Base-by-base conservation (phyloP, 2,329 filamentous ascomycete species). In the Teratosphaeria destructans region DNA sequence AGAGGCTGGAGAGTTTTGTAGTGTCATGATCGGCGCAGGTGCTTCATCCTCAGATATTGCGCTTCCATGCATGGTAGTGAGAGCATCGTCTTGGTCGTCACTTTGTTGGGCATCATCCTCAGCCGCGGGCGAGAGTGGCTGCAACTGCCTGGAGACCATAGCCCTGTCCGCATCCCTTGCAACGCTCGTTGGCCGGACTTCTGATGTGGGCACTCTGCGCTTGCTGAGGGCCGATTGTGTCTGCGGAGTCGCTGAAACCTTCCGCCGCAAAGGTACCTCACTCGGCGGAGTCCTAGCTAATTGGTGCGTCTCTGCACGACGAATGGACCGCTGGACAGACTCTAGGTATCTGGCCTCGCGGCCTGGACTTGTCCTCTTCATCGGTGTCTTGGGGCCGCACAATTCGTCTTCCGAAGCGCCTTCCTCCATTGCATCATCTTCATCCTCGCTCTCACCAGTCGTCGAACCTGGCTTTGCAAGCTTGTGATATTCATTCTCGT, bases 351-450 rank as follows among this genome's bases (percentile, higher is more conserved):
- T 62, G 7, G 57, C 57, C 52, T 60, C 58, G 23, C 64, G 61
- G 11, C 58, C 60, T 6, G 63, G 62, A 56, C 63, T 68, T 11
- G 62, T 58, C 10, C 70, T 65, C 60, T 66, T 68, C 68, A 71
- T 68, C 11, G 68, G 68, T 14, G 70, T 72, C 60, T 70, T 72
- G 1, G 70, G 69, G 2, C 68, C 70, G 54, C 64, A 65, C 27
- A 72, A 63, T 61, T 72, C 70, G 56, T 72, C 70, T 6, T 67
- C 67, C 12, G 70, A 72, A 10, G 49, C 56, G 10, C 58, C 60
- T 27, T 66, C 63, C 7, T 61, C 57, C 19, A 57, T 57, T 4
- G 34, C 37, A 5, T 64, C 53, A 10, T 62, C 55, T 14, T 62
- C 61, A 26, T 54, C 58, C n/a, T 27, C 35, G 37, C 23, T 27